Evolutionary conservation across 2,329 filamentous ascomycete species (phyloP), one percentile per base, ranked within the genome.

Genomic region (Calonectria leucothoes): DNA sequence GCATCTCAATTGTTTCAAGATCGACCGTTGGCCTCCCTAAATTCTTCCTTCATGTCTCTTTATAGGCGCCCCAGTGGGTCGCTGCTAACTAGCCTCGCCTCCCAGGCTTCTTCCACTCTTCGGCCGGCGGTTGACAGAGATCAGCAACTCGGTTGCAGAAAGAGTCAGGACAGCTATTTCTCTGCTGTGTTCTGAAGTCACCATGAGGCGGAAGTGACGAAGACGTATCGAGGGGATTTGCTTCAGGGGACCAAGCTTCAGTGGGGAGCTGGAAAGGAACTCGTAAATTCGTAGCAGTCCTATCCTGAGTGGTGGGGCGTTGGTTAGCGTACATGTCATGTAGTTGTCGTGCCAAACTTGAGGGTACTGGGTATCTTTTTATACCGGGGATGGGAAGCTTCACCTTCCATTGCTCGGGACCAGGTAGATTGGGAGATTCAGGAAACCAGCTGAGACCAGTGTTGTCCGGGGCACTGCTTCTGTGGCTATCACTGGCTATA

Each of bases 101-200:
- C n/a, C n/a, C n/a, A n/a, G n/a, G n/a, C n/a, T n/a, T n/a, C n/a
- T n/a, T n/a, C n/a, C n/a, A n/a, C n/a, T n/a, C n/a, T n/a, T n/a
- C n/a, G n/a, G n/a, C n/a, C n/a, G n/a, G n/a, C n/a, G n/a, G n/a
- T n/a, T n/a, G n/a, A n/a, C n/a, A 93, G 61, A 94, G 87, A 78
- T 95, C 93, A 4, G 93, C 88, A 82, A 94, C 95, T 83, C 94
- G 93, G 4, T 91, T 89, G 64, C 93, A 92, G 45, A 93, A 86
- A 1, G 89, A 87, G 82, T 93, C 91, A 14, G 91, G 89, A 75
- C 95, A 93, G 1, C 90, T 92, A 77, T 95, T 95, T 85, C 92
- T 94, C 82, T 94, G 93, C 0, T 95, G 88, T 87, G 94, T 92
- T 72, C 92, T 90, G 85, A 94, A 94, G 12, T 94, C 86, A 2